These are phyloP conservation scores for Podospora pseudocomata DNA, from an alignment of 495 filamentous ascomycete genomes.

Conservation along the genomic window DNA sequence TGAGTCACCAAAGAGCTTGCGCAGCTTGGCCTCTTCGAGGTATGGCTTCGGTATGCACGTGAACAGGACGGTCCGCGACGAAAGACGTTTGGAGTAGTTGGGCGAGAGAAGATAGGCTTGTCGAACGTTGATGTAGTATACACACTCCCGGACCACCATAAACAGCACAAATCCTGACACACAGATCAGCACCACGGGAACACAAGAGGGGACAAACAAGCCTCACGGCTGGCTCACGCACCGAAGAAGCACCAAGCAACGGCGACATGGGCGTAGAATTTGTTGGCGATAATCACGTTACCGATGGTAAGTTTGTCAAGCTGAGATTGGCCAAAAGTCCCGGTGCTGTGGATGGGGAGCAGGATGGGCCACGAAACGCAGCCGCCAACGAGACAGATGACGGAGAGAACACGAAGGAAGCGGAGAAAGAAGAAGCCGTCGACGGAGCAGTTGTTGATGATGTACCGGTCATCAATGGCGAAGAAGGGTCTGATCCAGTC, in stretches of 20 bases:
- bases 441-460: conserved; percentile 63
- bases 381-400: conserved; percentile 69
- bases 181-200: not conserved
- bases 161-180: conserved; percentile 59
- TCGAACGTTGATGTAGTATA: conserved; percentile 65
- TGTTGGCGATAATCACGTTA: conserved; percentile 52
- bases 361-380: conserved; percentile 72
- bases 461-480: conserved; percentile 56
- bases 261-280: conserved; percentile 61
- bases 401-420: conserved; percentile 66
- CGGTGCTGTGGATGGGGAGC: conserved; percentile 74
- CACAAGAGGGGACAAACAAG: not conserved
- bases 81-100: conserved; percentile 61
- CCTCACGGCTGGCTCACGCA: conserved; percentile 30
- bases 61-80: conserved; percentile 66
- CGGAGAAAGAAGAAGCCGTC: conserved; percentile 78
- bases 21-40: conserved; percentile 53
- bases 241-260: conserved; percentile 63
- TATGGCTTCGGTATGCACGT: conserved; percentile 61
- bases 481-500: conserved; percentile 63
- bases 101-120: conserved; percentile 71
- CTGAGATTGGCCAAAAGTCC: conserved; percentile 54
- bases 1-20: conserved; percentile 57
- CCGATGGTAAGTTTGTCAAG: conserved; percentile 65
- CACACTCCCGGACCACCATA: conserved; percentile 60